phyloP scores from a whole-genome alignment of 1,139 yeast genomes.

The Zygosaccharomyces pseudobailii region DNA sequence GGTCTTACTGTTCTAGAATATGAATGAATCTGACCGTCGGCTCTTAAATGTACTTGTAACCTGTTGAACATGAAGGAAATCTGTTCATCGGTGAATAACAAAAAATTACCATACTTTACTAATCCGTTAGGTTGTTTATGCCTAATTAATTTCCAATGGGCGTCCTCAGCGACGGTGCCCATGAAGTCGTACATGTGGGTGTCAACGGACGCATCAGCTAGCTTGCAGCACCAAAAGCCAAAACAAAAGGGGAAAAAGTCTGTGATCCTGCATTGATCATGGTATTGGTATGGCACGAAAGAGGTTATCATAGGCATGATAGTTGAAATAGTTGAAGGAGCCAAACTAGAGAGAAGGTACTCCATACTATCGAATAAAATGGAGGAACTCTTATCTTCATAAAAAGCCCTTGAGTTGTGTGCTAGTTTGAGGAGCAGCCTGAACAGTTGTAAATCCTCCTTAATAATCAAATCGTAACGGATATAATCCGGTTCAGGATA shows the following conservation, averaged over 20 bases:
- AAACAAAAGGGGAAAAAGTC: slow-evolving; percentile 62
- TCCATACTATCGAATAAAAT: slow-evolving; percentile 36
- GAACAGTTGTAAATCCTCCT: slow-evolving; percentile 36
- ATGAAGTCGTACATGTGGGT: slow-evolving; percentile 61
- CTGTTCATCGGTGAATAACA: slow-evolving; percentile 62
- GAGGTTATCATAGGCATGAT: slow-evolving; percentile 54
- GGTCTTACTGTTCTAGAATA: slow-evolving; percentile 60
- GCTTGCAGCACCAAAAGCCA: slow-evolving; percentile 66
- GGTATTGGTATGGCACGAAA: slow-evolving; percentile 44
- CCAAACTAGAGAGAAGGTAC: slow-evolving; percentile 39
- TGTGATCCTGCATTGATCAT: slow-evolving; percentile 25
- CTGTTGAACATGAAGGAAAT: slow-evolving; percentile 52
- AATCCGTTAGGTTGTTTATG: slow-evolving; percentile 15
- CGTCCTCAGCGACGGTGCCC: slow-evolving; percentile 56
- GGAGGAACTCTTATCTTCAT: slow-evolving; percentile 28
- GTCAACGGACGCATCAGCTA: slow-evolving; percentile 57
- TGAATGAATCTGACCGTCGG: slow-evolving; percentile 49
- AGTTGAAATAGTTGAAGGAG: slow-evolving; percentile 54
- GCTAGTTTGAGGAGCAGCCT: slow-evolving; percentile 38
- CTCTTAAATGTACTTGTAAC: slow-evolving; percentile 43
- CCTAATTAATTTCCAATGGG: slow-evolving; percentile 34
- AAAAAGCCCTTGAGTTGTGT: slow-evolving; percentile 38
- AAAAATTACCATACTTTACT: slow-evolving; percentile 43
- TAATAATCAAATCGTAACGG: slow-evolving; percentile 31
- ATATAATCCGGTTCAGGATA: slow-evolving; percentile 42